A percentile compares a stretch with the other conserved stretches of the same genome.
phyloP scores from a whole-genome alignment of 257 asterid genomes.

The Solanum gracilifrons region DNA sequence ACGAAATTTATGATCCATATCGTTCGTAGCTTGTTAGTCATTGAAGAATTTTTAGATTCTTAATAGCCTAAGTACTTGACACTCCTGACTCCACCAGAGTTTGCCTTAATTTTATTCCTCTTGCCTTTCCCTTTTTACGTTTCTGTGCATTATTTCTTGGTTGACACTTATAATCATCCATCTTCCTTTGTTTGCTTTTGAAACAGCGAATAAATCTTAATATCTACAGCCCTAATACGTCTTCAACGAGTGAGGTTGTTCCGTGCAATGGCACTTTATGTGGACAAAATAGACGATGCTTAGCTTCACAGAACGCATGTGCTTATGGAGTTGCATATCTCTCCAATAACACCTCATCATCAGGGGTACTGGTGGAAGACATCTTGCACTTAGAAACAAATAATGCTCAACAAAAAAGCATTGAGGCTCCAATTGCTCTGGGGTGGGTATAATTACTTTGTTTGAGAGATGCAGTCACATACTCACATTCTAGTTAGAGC shows the following conservation, averaged over 20 bases:
- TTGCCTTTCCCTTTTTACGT: background rate
- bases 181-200: background rate
- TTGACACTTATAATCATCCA: background rate
- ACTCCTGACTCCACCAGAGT: background rate
- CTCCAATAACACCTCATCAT: slow-evolving; percentile 65
- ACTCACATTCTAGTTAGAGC: background rate
- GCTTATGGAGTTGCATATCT: slow-evolving; percentile 71
- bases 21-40: background rate
- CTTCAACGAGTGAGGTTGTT: slow-evolving; percentile 50
- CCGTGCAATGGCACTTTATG: slow-evolving; percentile 73
- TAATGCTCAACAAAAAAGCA: slow-evolving; percentile 20
- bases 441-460: slow-evolving; percentile 43
- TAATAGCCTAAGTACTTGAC: background rate
- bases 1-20: background rate
- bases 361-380: slow-evolving; percentile 86
- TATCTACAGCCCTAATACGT: slow-evolving; percentile 63
- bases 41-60: background rate
- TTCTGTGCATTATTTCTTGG: background rate
- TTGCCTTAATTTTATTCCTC: background rate
- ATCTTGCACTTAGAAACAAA: slow-evolving; percentile 58
- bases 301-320: slow-evolving; percentile 47
- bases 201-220: slow-evolving; percentile 58
- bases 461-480: background rate
- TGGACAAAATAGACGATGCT: slow-evolving; percentile 48
- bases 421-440: slow-evolving; percentile 64